These are phyloP conservation scores for Aspergillus calidoustus DNA, from an alignment of 2,329 filamentous ascomycete species.

Conservation along the genomic window DNA sequence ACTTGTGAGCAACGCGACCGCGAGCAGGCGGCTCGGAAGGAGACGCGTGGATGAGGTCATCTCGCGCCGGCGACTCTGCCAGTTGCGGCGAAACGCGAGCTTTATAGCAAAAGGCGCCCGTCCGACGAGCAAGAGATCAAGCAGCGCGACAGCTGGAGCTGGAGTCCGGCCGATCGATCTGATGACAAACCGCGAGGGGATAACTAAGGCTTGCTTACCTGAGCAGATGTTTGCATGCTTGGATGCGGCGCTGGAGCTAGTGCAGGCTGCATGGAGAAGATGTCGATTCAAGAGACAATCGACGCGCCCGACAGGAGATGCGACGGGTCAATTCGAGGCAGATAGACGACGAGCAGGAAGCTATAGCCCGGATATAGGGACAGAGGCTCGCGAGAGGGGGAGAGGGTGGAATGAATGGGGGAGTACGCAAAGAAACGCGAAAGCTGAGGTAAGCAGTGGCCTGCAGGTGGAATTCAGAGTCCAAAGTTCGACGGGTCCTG, in stretches of 20 bases:
- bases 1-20: constrained; percentile 18
- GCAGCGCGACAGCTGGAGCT: not conserved
- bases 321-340: constrained; percentile 23
- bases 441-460: constrained; percentile 43
- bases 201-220: constrained; percentile 54
- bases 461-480: constrained; percentile 11
- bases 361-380: constrained; percentile 14
- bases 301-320: constrained; percentile 24
- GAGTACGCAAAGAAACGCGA: constrained; percentile 32
- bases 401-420: constrained; percentile 23
- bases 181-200: constrained; percentile 43
- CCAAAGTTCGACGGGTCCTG: not conserved
- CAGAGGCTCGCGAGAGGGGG: constrained; percentile 18
- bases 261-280: constrained; percentile 48
- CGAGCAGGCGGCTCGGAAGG: not conserved
- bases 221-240: constrained; percentile 54
- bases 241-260: constrained; percentile 55
- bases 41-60: constrained; percentile 14
- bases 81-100: constrained; percentile 1
- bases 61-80: constrained; percentile 6
- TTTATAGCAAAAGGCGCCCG: not conserved
- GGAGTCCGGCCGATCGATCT: constrained; percentile 31
- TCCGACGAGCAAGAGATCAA: not conserved
- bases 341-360: constrained; percentile 6
- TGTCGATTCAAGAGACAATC: constrained; percentile 20